These are phyloP conservation scores for Vitis vinifera DNA, from an alignment of 164 flowering plant species.

Conservation along the genomic window DNA sequence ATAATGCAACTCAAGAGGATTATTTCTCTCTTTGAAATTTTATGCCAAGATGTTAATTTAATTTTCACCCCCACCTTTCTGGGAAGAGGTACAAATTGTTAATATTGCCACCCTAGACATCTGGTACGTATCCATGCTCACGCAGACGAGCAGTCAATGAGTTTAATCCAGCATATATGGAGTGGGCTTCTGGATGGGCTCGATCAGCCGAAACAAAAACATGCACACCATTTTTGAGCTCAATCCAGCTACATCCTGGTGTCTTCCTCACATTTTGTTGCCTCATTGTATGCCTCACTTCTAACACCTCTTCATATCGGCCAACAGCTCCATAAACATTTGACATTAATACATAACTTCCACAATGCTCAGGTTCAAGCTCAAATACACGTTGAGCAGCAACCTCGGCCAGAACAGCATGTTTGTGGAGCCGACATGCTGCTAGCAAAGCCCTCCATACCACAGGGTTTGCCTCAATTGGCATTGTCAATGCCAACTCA, in stretches of 20 bases:
- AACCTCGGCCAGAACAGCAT: constrained; percentile 47
- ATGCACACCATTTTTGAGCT: constrained; percentile 55
- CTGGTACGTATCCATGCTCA: constrained; percentile 35
- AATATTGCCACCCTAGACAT: constrained; percentile 3
- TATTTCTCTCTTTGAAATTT: no score
- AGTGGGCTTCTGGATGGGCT: constrained; percentile 42
- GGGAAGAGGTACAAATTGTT: no score
- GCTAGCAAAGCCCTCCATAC: constrained; percentile 67
- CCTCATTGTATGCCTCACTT: constrained; percentile 57
- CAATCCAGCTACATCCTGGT: constrained; percentile 85
- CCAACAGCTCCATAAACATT: constrained; percentile 59
- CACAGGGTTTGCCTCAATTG: constrained; percentile 49
- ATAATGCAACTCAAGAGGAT: no score
- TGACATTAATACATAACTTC: constrained; percentile 70
- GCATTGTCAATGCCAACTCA: constrained; percentile 38
- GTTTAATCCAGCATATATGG: constrained; percentile 40
- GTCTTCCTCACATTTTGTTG: constrained; percentile 50
- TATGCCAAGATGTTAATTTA: no score
- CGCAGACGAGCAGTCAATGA: constrained; percentile 36
- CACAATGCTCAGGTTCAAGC: constrained; percentile 65
- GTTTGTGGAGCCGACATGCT: constrained; percentile 56
- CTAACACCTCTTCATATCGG: constrained; percentile 52
- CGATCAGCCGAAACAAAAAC: constrained; percentile 53
- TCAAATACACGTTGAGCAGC: constrained; percentile 44
- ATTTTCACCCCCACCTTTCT: no score